phyloP scores from a whole-genome alignment of 2,329 filamentous ascomycete genomes.

The Botrytis deweyae region DNA sequence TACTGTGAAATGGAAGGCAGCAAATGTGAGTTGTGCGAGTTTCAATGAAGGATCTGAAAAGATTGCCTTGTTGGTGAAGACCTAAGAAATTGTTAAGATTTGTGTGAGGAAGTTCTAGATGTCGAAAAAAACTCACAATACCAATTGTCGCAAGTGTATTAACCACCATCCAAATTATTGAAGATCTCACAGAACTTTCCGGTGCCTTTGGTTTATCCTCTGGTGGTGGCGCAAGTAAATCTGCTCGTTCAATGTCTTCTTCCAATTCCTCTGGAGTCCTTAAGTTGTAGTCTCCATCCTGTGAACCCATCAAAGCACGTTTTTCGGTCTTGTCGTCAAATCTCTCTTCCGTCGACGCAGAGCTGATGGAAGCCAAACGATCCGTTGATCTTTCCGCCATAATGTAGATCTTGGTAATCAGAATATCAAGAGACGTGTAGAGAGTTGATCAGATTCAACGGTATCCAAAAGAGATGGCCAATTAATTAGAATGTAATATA shows the following conservation, averaged over 20 bases:
- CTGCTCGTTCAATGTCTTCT: constrained; percentile 45
- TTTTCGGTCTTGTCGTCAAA: constrained; percentile 36
- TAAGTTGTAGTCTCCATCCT: constrained; percentile 33
- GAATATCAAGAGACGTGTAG: neutral
- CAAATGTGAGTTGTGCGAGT: constrained; percentile 63
- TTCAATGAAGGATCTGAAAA: constrained; percentile 63
- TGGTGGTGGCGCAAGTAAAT: constrained; percentile 42
- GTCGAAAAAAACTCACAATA: constrained; percentile 49
- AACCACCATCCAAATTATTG: constrained; percentile 56
- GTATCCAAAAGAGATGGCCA: neutral
- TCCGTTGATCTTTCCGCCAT: constrained; percentile 35
- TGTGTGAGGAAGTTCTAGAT: neutral
- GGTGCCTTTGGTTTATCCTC: constrained; percentile 38
- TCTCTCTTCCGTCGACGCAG: constrained; percentile 34
- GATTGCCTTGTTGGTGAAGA: constrained; percentile 70
- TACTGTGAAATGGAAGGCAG: constrained; percentile 66
- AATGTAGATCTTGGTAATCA: neutral
- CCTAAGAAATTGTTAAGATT: constrained; percentile 22
- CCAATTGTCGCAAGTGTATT: constrained; percentile 63
- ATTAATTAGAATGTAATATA: neutral
- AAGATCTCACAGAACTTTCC: constrained; percentile 42
- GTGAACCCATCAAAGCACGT: constrained; percentile 21
- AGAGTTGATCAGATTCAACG: neutral
- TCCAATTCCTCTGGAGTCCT: constrained; percentile 39
- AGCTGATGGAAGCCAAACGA: constrained; percentile 34